Percentiles rank a stretch among this genome's conserved stretches.
phyloP scores from a whole-genome alignment of 1,284 basidiomycete genomes.

The Microbotryum scabiosae region DNA sequence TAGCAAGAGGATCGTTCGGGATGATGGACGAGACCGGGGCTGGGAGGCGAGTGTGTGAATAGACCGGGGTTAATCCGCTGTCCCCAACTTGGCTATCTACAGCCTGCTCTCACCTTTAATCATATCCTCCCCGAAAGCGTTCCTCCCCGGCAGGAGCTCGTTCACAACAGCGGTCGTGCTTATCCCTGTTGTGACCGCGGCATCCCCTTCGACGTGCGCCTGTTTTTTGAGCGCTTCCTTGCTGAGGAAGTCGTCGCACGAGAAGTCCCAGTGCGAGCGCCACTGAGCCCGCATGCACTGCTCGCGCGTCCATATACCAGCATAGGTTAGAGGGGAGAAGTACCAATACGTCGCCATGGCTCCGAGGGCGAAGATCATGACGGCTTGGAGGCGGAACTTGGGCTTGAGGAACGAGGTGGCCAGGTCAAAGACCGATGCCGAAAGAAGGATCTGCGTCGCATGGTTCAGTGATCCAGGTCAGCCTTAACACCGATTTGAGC shows the following conservation, averaged over 20 bases:
- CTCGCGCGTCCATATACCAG: constrained; percentile 70
- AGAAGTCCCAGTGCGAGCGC: constrained; percentile 92
- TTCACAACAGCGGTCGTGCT: background rate
- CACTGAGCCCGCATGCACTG: constrained; percentile 72
- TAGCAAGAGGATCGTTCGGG: too few species aligned
- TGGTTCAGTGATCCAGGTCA: background rate
- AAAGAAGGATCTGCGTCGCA: constrained; percentile 53
- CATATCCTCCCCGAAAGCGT: constrained; percentile 1
- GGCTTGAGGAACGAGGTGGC: constrained; percentile 69
- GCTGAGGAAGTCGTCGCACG: constrained; percentile 54
- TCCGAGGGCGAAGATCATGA: constrained; percentile 55
- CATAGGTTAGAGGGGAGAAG: constrained; percentile 79
- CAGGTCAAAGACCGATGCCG: constrained; percentile 74
- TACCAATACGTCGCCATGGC: constrained; percentile 70
- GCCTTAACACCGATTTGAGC: background rate
- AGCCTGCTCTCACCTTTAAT: background rate
- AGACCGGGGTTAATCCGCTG: too few species aligned
- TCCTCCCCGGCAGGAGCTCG: background rate
- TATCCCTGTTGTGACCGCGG: background rate
- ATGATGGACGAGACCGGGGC: too few species aligned
- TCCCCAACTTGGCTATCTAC: background rate
- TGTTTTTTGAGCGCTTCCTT: background rate
- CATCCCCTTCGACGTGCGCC: background rate
- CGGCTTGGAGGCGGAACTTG: constrained; percentile 66
- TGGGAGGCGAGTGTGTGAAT: too few species aligned